Percentiles rank a stretch among this genome's conserved stretches.
Evolutionary conservation across 192 early-diverging fungal genomes (phyloP).

Genomic region (Coemansia interrupta): DNA sequence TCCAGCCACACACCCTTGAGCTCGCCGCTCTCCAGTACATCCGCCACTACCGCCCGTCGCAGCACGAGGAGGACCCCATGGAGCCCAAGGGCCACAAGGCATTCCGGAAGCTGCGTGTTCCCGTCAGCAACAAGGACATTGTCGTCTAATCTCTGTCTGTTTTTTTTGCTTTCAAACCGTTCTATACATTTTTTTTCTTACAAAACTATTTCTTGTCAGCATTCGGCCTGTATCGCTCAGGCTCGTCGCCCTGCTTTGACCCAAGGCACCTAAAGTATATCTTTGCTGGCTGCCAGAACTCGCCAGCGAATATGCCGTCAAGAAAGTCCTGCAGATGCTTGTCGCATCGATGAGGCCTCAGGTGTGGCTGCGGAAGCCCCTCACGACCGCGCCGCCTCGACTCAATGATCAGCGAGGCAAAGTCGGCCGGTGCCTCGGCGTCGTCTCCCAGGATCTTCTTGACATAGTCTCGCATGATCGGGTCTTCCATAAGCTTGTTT

Average conservation of each 20-base stretch:
- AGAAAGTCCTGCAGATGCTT: constrained; percentile 49
- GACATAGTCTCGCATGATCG: constrained; percentile 36
- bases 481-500: constrained; percentile 17
- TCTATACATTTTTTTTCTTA: constrained; percentile 2
- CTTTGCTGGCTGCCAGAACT: constrained; percentile 26
- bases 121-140: constrained; percentile 47
- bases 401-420: constrained; percentile 32
- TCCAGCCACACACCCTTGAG: constrained; percentile 78
- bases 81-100: constrained; percentile 52
- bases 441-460: constrained; percentile 44
- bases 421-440: constrained; percentile 35
- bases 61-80: constrained; percentile 50
- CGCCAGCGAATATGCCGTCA: constrained; percentile 38
- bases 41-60: constrained; percentile 74
- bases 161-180: constrained; percentile 2
- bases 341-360: constrained; percentile 46
- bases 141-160: constrained; percentile 20
- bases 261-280: constrained; percentile 40
- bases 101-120: constrained; percentile 41
- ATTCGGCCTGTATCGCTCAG: constrained; percentile 40
- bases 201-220: constrained; percentile 11
- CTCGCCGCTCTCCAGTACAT: constrained; percentile 78
- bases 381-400: constrained; percentile 38
- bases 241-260: constrained; percentile 45
- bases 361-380: constrained; percentile 42